phyloP scores from a whole-genome alignment of 257 asterid genomes.

The Thymus quinquecostatus region DNA sequence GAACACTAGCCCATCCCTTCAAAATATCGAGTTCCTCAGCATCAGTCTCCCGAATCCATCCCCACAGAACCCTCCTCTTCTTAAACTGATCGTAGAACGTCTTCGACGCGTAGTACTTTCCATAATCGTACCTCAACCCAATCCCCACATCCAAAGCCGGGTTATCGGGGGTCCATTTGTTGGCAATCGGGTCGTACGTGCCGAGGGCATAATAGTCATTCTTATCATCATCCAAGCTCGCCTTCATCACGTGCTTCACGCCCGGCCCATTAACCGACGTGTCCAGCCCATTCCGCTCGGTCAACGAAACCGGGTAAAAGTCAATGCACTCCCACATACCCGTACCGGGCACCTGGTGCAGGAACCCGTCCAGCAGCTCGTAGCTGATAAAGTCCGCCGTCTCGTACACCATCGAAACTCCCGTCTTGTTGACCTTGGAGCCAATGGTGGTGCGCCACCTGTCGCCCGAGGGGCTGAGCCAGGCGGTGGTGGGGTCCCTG shows the following conservation, averaged over 20 bases:
- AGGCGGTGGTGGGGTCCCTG: constrained; percentile 87
- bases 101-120: constrained; percentile 77
- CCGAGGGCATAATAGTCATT: constrained; percentile 73
- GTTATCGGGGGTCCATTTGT: constrained; percentile 76
- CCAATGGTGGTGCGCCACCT: constrained; percentile 73
- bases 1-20: constrained; percentile 77
- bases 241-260: constrained; percentile 69
- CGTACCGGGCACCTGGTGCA: constrained; percentile 70
- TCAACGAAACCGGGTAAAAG: constrained; percentile 65
- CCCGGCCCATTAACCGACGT: constrained; percentile 71
- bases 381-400: constrained; percentile 55
- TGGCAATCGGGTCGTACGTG: constrained; percentile 49
- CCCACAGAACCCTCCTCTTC: constrained; percentile 72
- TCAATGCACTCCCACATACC: constrained; percentile 97
- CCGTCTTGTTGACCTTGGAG: constrained; percentile 59
- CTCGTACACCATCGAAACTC: constrained; percentile 68
- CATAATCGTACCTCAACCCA: constrained; percentile 69
- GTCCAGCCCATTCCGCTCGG: constrained; percentile 60
- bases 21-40: constrained; percentile 56
- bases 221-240: constrained; percentile 63
- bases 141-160: constrained; percentile 67
- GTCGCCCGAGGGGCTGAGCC: constrained; percentile 59
- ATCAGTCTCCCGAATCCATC: constrained; percentile 81
- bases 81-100: constrained; percentile 67
- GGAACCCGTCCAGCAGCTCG: constrained; percentile 44